Percentiles rank a stretch among this genome's conserved stretches.
Conservation (phyloP, 2,329 filamentous ascomycete species). For the Clathrospora elynae region DNA sequence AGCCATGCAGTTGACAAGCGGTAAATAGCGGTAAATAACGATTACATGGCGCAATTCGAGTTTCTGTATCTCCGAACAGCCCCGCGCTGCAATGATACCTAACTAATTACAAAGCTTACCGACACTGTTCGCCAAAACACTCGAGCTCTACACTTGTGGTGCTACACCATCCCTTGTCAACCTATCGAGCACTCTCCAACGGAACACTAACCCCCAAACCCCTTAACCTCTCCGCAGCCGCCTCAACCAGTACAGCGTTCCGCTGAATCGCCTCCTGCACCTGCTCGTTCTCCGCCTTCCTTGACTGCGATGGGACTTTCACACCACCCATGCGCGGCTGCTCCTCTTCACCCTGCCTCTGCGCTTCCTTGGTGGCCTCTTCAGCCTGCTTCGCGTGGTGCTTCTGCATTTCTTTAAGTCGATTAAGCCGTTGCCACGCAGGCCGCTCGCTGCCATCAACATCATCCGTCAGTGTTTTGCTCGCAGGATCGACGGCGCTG, state of each 20-base stretch:
- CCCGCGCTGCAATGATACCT: no score
- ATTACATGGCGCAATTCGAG: no score
- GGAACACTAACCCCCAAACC: constrained; percentile 37
- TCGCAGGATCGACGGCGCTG: constrained; percentile 44
- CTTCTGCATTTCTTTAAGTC: constrained; percentile 60
- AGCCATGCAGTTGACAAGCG: no score
- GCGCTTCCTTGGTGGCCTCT: constrained; percentile 20
- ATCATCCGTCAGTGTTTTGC: constrained; percentile 39
- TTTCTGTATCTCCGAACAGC: no score
- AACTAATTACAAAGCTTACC: no score
- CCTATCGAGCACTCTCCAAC: constrained; percentile 1
- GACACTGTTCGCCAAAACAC: no score
- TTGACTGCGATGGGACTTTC: constrained; percentile 42
- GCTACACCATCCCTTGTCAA: background rate
- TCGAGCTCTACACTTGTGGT: no score
- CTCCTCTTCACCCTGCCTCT: constrained; percentile 22
- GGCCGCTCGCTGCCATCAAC: constrained; percentile 35
- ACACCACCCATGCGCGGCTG: constrained; percentile 18
- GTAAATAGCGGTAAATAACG: no score
- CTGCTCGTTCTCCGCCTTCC: constrained; percentile 43
- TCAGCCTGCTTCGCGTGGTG: constrained; percentile 51
- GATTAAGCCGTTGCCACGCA: constrained; percentile 62
- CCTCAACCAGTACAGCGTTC: constrained; percentile 42
- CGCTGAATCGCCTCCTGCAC: constrained; percentile 42
- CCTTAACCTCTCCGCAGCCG: constrained; percentile 36